These are phyloP conservation scores for Phaeomoniella chlamydospora DNA, from an alignment of 2,329 filamentous ascomycete genomes.

Conservation along the genomic window DNA sequence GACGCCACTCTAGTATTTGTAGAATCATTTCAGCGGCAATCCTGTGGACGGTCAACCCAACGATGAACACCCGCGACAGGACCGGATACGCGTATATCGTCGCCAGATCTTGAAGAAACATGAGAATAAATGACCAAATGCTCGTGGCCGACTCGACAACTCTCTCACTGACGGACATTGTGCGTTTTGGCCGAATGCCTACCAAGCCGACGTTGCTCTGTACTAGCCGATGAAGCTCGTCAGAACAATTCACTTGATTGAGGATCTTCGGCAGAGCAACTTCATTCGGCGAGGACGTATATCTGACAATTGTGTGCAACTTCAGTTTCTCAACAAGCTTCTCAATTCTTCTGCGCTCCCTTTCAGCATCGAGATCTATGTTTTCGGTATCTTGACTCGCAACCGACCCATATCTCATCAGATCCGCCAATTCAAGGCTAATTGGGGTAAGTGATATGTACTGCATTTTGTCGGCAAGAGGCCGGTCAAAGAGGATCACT, in stretches of 20 bases:
- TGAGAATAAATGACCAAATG: slow-evolving; percentile 25
- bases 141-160: slow-evolving; percentile 88
- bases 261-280: slow-evolving; percentile 65
- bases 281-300: slow-evolving; percentile 68
- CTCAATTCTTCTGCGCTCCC: slow-evolving; percentile 47
- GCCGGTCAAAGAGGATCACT: slow-evolving; percentile 77
- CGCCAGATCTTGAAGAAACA: slow-evolving; percentile 49
- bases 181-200: slow-evolving; percentile 64
- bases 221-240: slow-evolving; percentile 71
- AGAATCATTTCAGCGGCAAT: slow-evolving; percentile 68
- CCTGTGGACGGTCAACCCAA: slow-evolving; percentile 65
- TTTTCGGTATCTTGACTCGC: slow-evolving; percentile 32
- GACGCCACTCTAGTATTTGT: slow-evolving; percentile 67
- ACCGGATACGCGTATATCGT: slow-evolving; percentile 66
- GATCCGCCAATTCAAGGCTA: slow-evolving; percentile 55
- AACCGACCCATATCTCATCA: slow-evolving; percentile 14
- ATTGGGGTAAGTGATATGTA: slow-evolving; percentile 89
- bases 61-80: slow-evolving; percentile 57
- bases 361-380: slow-evolving; percentile 60
- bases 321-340: slow-evolving; percentile 74
- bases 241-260: slow-evolving; percentile 91
- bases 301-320: slow-evolving; percentile 70
- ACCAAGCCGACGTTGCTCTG: slow-evolving; percentile 84
- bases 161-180: slow-evolving; percentile 82
- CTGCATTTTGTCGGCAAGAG: slow-evolving; percentile 79